Percentiles rank a stretch among this genome's conserved stretches.
Conservation (phyloP, 2,329 filamentous ascomycete genomes). For the Incumbomyces delicatus region DNA sequence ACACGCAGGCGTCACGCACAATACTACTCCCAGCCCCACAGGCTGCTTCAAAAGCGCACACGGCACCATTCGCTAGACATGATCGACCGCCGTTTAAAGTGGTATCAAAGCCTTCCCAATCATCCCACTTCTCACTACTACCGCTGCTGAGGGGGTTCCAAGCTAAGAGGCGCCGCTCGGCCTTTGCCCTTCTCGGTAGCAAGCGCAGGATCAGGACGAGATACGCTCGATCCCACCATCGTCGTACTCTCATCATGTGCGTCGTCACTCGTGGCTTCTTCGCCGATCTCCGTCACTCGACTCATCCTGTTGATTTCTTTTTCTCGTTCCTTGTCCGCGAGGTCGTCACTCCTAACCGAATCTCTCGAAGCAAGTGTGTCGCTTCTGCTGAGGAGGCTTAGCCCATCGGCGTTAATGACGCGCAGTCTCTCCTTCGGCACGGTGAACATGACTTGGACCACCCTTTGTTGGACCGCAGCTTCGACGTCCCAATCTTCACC, state of each 20-base stretch:
- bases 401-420: conserved; percentile 72
- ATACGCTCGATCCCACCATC: neutral
- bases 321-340: neutral
- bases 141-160: no score
- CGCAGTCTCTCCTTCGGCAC: conserved; percentile 76
- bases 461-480: conserved; percentile 56
- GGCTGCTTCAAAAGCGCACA: no score
- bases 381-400: conserved; percentile 21
- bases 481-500: conserved; percentile 63
- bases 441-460: conserved; percentile 84
- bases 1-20: no score
- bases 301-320: conserved; percentile 17
- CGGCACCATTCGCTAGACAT: no score
- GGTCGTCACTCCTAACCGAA: conserved; percentile 8
- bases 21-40: no score
- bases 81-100: no score
- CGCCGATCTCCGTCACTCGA: conserved; percentile 17
- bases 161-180: neutral
- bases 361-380: conserved; percentile 16
- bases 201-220: neutral
- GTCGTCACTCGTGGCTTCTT: conserved; percentile 9
- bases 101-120: conserved; percentile 3
- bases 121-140: neutral
- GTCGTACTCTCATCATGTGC: conserved; percentile 9
- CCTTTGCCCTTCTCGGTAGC: neutral